Evolutionary conservation across 345 rosid species (phyloP), one percentile per base, ranked within the genome.

Genomic region (Hibiscus trionum): DNA sequence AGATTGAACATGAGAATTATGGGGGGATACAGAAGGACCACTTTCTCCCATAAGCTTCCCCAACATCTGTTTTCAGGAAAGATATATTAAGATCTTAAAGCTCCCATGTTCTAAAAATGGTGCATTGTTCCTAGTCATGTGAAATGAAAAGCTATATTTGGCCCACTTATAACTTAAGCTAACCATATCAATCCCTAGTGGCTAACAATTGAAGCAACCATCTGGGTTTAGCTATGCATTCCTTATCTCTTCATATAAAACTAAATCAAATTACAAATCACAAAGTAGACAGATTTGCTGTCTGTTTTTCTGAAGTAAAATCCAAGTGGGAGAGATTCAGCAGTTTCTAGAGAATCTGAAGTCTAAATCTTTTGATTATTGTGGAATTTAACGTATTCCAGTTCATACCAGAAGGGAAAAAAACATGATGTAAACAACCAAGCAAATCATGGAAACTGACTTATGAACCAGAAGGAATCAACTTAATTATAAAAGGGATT

Each of bases 51-150:
- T 70, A 69, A 74, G 82, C 65, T 72, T 55, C 21, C 77, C 35
- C 77, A 72, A 73, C 78, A 80, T 78, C 77, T 65, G 70, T 55
- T 55, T 49, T 55, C 59, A 55, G 59, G 8, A 55, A 17, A 55
- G 59, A 55, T 7, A 17, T 55, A 19, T 2, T 49, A 55, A 55
- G 70, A 82, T 75, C 78, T 66, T 79, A 67, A 69, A 49, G 72
- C 79, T 52, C 81, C 24, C 82, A 73, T 74, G 77, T 79, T 79
- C 81, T 67, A 61, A 70, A 80, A 57, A 80, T 26, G 77, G 77
- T 77, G 71, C 84, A 79, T 80, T 76, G 86, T 76, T 79, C 79
- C 76, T 71, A 71, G 83, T 72, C 84, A 80, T 81, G 80, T 84
- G 79, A 79, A 46, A 42, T 39, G 44, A 39, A 17, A 71, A 72